Percentiles rank a stretch among this genome's conserved stretches.
Conservation (phyloP, 768 basidiomycete genomes). For the Fomitopsis serialis region DNA sequence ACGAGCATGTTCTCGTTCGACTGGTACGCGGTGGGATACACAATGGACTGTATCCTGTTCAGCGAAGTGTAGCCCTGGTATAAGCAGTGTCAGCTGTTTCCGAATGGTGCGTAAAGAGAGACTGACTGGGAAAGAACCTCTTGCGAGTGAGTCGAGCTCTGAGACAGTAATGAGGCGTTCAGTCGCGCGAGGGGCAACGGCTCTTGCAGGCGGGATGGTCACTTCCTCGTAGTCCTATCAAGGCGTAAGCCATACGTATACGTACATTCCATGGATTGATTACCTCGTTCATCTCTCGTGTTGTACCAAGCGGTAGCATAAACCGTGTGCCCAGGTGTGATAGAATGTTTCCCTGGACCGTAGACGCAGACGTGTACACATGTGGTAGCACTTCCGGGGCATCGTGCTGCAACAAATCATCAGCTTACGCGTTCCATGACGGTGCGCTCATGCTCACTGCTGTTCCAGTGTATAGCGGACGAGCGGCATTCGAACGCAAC, state of each 20-base stretch:
- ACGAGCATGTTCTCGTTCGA: conserved; percentile 96
- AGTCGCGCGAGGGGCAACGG: conserved; percentile 62
- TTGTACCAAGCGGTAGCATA: conserved; percentile 79
- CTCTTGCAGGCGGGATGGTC: conserved; percentile 75
- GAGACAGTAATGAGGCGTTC: conserved; percentile 70
- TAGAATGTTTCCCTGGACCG: conserved; percentile 55
- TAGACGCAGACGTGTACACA: conserved; percentile 72
- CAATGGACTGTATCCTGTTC: conserved; percentile 93
- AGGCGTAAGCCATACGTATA: background rate
- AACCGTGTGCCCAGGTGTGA: conserved; percentile 75
- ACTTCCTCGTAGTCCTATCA: conserved; percentile 69
- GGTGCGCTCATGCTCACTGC: background rate
- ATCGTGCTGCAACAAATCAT: conserved; percentile 34
- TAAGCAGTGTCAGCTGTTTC: background rate
- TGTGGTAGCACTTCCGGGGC: conserved; percentile 71
- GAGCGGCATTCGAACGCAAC: conserved; percentile 54
- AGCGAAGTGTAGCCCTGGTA: conserved; percentile 76
- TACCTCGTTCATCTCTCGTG: conserved; percentile 26
- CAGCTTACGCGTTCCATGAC: background rate
- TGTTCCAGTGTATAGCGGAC: conserved; percentile 56
- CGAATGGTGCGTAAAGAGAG: background rate
- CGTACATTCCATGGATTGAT: background rate
- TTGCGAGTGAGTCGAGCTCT: conserved; percentile 72
- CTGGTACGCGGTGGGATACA: conserved; percentile 89
- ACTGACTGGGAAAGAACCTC: conserved; percentile 80